Base-by-base conservation (phyloP, 1,284 basidiomycete genomes). In the Austropuccinia psidii region DNA sequence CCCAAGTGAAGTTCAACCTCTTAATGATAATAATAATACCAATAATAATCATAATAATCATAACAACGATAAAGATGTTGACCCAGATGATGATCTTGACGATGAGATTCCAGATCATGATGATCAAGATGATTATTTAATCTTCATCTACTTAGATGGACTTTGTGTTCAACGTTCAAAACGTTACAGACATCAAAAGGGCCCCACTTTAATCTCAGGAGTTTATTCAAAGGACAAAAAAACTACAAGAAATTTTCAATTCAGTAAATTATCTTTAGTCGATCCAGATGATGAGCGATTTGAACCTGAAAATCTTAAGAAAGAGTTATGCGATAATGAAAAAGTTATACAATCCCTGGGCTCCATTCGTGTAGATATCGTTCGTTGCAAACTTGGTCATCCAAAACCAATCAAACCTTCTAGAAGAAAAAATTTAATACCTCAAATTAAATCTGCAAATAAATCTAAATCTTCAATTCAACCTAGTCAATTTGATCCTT, bases 341-440 rank as follows among this genome's bases (percentile, higher is more conserved):
- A 69, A 69, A 43, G 45, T 69, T 31, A 54, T 50, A 27, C 66
- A 69, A 41, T 35, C 66, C 8, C 37, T 69, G 6, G 66, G 66
- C 41, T 55, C 66, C 11, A 69, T 69, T 43, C 35, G 47, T 24
- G 39, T 69, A 5, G 43, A 69, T 35, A 69, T 69, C 15, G 66
- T 69, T 29, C 39, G 54, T 27, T 69, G 66, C 24, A 31, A 27
- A 4, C 52, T 69, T 17, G 50, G 66, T 33, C 9, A 39, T 2
- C 49, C 35, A 9, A 39, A 58, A 21, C 66, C 66, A 13, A 24
- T 69, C 39, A 24, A 39, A 19, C 54, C 54, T 33, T 33, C 29
- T 57, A 7, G 4, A 4, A 21, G 19, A 24, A 9, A 4, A 19
- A 50, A 24, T 21, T 13, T 6, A 50, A 50, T n/a, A 50, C 21